A percentile compares a stretch with the other conserved stretches of the same genome.
These are phyloP conservation scores for Xerocomus subilludens DNA, from an alignment of 1,284 basidiomycete species.

Conservation along the genomic window DNA sequence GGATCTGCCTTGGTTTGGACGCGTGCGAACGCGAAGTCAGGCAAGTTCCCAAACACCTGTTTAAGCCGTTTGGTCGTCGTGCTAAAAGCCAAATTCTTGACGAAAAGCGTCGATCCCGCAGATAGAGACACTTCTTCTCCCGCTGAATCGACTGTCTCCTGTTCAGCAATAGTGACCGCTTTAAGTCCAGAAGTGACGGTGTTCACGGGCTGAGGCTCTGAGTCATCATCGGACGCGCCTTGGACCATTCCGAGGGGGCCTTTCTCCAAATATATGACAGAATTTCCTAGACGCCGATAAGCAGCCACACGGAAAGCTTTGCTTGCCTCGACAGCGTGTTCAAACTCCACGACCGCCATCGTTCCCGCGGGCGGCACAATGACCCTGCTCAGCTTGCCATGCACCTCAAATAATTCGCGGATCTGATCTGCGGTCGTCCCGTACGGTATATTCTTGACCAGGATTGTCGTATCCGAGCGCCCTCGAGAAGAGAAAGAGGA, in stretches of 20 bases:
- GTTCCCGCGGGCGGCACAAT: constrained; percentile 94
- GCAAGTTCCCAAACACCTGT: constrained; percentile 79
- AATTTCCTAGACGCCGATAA: constrained; percentile 90
- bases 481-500: constrained; percentile 66
- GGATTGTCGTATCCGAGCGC: constrained; percentile 83
- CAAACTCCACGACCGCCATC: constrained; percentile 92
- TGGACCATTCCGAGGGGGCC: constrained; percentile 86
- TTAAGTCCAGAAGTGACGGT: constrained; percentile 49
- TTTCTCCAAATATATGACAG: constrained; percentile 93
- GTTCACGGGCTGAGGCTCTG: not conserved
- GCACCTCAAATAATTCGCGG: constrained; percentile 80
- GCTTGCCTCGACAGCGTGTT: constrained; percentile 73
- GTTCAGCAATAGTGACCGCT: constrained; percentile 61
- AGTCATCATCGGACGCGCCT: constrained; percentile 50
- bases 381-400: constrained; percentile 81
- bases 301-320: constrained; percentile 86
- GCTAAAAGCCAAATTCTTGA: constrained; percentile 94
- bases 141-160: constrained; percentile 48
- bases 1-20: constrained; percentile 93
- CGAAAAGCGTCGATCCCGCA: constrained; percentile 86
- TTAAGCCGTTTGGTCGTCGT: constrained; percentile 84
- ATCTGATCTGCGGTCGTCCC: constrained; percentile 84
- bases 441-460: constrained; percentile 98
- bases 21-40: constrained; percentile 88
- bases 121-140: constrained; percentile 64